These are phyloP conservation scores for Lactifluus hygrophoroides DNA, from an alignment of 768 basidiomycete genomes.

Conservation along the genomic window DNA sequence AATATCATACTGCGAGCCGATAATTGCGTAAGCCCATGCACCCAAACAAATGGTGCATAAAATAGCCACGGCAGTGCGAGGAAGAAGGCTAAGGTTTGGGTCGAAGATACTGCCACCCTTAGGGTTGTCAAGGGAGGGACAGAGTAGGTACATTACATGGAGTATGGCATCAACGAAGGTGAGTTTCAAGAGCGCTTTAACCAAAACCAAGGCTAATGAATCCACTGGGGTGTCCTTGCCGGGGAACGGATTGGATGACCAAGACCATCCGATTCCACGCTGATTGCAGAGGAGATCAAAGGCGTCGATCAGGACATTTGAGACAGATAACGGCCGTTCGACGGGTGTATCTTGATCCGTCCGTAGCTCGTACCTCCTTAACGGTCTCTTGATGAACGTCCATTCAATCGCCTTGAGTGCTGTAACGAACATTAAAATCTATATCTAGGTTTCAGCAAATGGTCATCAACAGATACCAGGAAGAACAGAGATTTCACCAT, in stretches of 20 bases:
- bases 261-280: constrained; percentile 14
- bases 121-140: not conserved
- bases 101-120: constrained; percentile 3
- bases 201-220: not conserved
- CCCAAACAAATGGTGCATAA: not conserved
- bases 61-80: not conserved
- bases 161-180: not conserved
- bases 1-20: not conserved
- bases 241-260: constrained; percentile 10
- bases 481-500: not conserved
- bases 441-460: not conserved
- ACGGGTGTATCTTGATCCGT: no score
- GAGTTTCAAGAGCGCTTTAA: not conserved
- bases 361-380: no score
- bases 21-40: no score
- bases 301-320: constrained; percentile 6
- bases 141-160: not conserved
- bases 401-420: no score
- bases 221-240: not conserved
- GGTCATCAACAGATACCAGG: not conserved
- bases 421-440: no score
- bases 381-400: no score
- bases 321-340: not conserved
- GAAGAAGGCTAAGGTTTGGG: not conserved
- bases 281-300: constrained; percentile 4